Evolutionary conservation across 1,139 yeast genomes (phyloP), one percentile per base, ranked within the genome.

Genomic region (Chernovozyma sophiae-reginae): DNA sequence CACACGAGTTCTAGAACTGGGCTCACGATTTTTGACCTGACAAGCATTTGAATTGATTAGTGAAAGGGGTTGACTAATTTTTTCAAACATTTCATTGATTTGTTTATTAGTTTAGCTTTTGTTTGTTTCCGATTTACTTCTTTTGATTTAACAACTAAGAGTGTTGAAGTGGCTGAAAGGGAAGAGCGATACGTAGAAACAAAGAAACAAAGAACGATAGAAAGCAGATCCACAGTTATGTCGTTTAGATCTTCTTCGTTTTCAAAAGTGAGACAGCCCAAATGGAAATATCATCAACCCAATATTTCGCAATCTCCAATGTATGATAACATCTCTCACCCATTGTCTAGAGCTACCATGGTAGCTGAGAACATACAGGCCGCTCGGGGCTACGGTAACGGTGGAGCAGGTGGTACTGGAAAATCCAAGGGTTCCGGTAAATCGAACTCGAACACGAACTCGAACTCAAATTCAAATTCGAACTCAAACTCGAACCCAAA

Each of bases 271-370:
- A 43, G 40, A 25, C 44, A 18, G 25, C 15, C 31, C n/a, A 34
- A 33, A 35, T 31, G 43, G 35, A 43, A 35, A 30, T 43, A 45
- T 29, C 42, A 40, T 18, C 47, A 54, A 10, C 35, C 49, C 54
- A 6, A 45, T 56, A 4, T 51, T 46, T 36, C 37, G 46, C 19
- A 45, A 58, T 5, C 58, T 58, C 11, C 62, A 55, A 34, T 47
- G 43, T 20, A 62, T 61, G 69, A 19, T 22, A 65, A 66, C 43
- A 66, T 70, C 37, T 46, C 60, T 35, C 72, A 68, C 37, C 76
- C 76, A 4, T 56, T 70, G 34, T 67, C 74, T 10, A 46, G 75
- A 31, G 76, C 75, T 4, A 51, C 68, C 3, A 49, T 54, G 11
- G 62, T 65, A 35, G 68, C 72, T 2, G 74, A 68, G 42, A 43